Conservation (phyloP, 768 basidiomycete genomes). For the Atractiella rhizophila region DNA sequence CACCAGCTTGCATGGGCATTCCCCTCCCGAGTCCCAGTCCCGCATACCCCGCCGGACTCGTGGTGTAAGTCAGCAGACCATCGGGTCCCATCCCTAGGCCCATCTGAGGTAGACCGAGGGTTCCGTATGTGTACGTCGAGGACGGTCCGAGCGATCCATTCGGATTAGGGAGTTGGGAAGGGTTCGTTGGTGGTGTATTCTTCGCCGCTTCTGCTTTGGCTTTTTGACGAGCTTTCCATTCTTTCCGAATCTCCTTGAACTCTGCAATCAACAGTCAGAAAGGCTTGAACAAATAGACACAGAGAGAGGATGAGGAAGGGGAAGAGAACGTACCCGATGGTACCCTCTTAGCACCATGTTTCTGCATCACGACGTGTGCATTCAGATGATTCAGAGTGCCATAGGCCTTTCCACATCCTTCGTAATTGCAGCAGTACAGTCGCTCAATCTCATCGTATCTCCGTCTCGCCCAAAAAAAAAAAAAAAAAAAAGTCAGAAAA, state of each 20-base stretch:
- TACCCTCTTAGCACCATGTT: slow-evolving; percentile 68
- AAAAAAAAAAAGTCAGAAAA: background rate
- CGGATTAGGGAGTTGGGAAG: too few relatives aligned
- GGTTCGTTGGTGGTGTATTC: too few relatives aligned
- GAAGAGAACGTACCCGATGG: slow-evolving; percentile 46
- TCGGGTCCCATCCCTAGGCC: too few relatives aligned
- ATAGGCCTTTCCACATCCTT: slow-evolving; percentile 17
- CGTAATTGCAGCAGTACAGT: slow-evolving; percentile 31
- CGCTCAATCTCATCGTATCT: slow-evolving; percentile 9
- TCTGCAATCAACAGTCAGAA: slow-evolving; percentile 29
- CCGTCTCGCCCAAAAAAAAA: background rate
- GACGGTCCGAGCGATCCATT: too few relatives aligned
- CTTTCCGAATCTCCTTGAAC: slow-evolving; percentile 91
- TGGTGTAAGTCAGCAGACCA: too few relatives aligned
- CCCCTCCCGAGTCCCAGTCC: too few relatives aligned
- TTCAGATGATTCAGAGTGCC: slow-evolving; percentile 73
- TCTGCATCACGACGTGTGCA: slow-evolving; percentile 95
- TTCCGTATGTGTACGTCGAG: too few relatives aligned
- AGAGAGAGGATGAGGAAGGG: background rate
- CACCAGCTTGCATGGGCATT: too few relatives aligned
- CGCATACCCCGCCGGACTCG: too few relatives aligned
- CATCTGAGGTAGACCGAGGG: too few relatives aligned
- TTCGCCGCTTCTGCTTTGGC: too few relatives aligned
- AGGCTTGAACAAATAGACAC: background rate
- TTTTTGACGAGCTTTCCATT: too few relatives aligned